These are phyloP conservation scores for Ustilago curta DNA, from an alignment of 1,284 basidiomycete genomes.

Conservation along the genomic window DNA sequence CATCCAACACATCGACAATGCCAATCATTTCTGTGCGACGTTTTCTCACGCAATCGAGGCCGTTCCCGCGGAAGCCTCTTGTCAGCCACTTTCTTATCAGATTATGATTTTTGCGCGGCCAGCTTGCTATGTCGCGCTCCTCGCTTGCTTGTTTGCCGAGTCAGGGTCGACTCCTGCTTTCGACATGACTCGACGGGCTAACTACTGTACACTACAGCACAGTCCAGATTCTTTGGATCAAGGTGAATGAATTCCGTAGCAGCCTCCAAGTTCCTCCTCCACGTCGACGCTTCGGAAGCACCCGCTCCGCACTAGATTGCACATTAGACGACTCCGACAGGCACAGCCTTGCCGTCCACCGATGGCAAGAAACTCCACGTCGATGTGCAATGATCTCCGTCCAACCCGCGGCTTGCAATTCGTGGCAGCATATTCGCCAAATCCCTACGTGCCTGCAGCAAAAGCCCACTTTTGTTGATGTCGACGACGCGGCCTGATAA, in stretches of 20 bases:
- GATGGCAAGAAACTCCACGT: not conserved
- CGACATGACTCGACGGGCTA: slow-evolving; percentile 15
- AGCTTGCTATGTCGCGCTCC: not conserved
- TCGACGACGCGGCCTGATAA: slow-evolving; percentile 10
- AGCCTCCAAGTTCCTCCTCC: slow-evolving; percentile 1
- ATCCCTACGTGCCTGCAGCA: too few species aligned
- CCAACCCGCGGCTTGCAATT: slow-evolving; percentile 2
- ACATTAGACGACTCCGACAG: not conserved
- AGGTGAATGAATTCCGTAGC: not conserved
- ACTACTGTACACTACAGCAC: too few species aligned
- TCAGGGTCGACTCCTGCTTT: not conserved
- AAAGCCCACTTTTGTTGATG: not conserved
- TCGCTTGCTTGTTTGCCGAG: slow-evolving; percentile 15
- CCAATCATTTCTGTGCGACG: too few species aligned
- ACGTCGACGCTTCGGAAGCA: slow-evolving; percentile 13
- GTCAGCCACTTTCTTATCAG: slow-evolving; percentile 11
- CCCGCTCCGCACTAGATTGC: not conserved
- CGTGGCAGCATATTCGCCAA: too few species aligned
- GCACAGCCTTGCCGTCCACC: slow-evolving; percentile 9
- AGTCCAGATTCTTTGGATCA: not conserved
- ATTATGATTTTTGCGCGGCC: slow-evolving; percentile 1
- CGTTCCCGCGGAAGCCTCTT: not conserved
- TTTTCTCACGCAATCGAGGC: too few species aligned
- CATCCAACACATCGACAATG: too few species aligned
- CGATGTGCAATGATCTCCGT: not conserved